Evolutionary conservation across 2,329 filamentous ascomycete species (phyloP), one percentile per base, ranked within the genome.

Genomic region (Scorias spongiosa): DNA sequence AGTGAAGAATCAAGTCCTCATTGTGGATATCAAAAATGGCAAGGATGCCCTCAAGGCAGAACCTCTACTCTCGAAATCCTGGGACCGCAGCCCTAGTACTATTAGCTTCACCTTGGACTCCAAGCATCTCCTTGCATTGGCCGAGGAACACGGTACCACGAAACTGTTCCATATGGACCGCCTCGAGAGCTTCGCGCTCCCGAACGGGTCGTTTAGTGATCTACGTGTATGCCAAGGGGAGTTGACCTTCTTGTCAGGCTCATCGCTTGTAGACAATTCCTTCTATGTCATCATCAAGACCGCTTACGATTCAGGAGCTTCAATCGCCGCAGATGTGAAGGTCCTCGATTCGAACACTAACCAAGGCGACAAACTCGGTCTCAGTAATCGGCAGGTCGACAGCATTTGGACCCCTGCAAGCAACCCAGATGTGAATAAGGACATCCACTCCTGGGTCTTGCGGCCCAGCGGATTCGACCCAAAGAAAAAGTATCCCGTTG

Each of bases 401-500:
- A 80, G 84, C 42, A 74, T 87, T 42, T 83, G 79, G 71, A 86
- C 76, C 54, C 64, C 71, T 15, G 82, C 82, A 28, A 75, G 75
- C 4, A 75, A 72, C 40, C 52, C 58, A 1, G 48, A 50, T 9
- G 46, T 61, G 29, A 59, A 59, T 39, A 80, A 81, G 48, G 64
- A 75, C 29, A 73, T 84, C n/a, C 82, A 86, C 52, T 79, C 81
- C 0, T 75, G 81, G 57, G 74, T 81, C 4, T 66, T 85, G 52
- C 76, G 74, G 46, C 82, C 72, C 50, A 62, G 64, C 29, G 57
- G 72, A 53, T 93, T 89, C 57, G 72, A 84, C 55, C 63, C 71
- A 8, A 68, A 63, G 14, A 81, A 85, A 61, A 86, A 76, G 50
- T 93, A 89, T 55, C 86, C 86, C 0, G 68, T 93, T 4, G 76